Evolutionary conservation across 106 monocot species (phyloP).

Genomic region (Apostasia ramifera): DNA sequence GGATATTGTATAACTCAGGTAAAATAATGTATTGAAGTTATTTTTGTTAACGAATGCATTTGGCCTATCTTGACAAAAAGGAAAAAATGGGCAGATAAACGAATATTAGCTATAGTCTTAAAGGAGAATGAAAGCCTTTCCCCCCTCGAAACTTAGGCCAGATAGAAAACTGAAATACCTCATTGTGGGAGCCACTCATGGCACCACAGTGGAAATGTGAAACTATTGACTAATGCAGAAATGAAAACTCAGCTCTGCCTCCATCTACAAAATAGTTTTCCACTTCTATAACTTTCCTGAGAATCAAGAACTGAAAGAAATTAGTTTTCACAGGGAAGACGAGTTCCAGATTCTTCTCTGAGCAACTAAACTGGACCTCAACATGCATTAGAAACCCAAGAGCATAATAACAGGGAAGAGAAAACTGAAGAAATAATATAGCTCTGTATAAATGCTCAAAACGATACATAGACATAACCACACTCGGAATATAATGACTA

Average conservation of each 20-base stretch:
- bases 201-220: not conserved
- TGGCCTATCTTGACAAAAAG: not conserved
- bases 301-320: not conserved
- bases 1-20: too few relatives aligned
- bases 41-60: too few relatives aligned
- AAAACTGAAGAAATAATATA: too few relatives aligned
- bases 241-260: constrained; percentile 2
- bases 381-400: not conserved
- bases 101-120: not conserved
- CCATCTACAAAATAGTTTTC: constrained; percentile 4
- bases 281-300: not conserved
- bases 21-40: too few relatives aligned
- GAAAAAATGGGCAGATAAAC: not conserved
- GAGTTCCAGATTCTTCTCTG: not conserved
- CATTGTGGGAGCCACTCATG: not conserved
- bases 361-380: not conserved
- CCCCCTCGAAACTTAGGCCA: not conserved
- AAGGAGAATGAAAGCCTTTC: not conserved
- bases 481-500: too few relatives aligned
- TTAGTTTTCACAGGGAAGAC: not conserved
- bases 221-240: constrained; percentile 5
- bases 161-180: constrained; percentile 1
- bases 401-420: too few relatives aligned
- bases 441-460: too few relatives aligned
- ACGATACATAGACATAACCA: too few relatives aligned